These are phyloP conservation scores for Coccomyxa sp. DNA, from an alignment of 139 green algal genomes.

Conservation along the genomic window DNA sequence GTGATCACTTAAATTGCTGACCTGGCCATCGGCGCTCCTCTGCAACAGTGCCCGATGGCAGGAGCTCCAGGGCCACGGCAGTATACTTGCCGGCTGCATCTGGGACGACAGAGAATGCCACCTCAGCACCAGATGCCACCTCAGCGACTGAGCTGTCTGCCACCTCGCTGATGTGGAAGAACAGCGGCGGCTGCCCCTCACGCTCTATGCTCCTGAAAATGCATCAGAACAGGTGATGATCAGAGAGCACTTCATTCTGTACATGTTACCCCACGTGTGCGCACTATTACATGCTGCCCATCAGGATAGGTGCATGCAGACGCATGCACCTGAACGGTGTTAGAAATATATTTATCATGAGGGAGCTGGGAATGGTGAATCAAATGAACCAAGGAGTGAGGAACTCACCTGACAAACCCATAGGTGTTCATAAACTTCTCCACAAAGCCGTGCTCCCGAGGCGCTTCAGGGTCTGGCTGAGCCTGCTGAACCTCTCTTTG, in stretches of 20 bases:
- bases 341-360: too few species aligned
- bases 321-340: too few species aligned
- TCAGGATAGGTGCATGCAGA: too few species aligned
- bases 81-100: neutral
- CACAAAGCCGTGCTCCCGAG: slow-evolving; percentile 1
- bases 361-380: too few species aligned
- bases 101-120: neutral
- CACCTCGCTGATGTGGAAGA: slow-evolving; percentile 5
- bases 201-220: neutral
- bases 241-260: too few species aligned
- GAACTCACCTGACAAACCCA: neutral
- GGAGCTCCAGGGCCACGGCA: neutral
- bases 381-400: too few species aligned
- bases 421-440: neutral
- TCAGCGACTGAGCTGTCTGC: neutral
- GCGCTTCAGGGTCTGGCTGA: neutral
- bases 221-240: neutral
- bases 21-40: slow-evolving; percentile 1
- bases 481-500: too few species aligned
- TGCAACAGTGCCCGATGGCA: neutral
- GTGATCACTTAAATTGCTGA: neutral
- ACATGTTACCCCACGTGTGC: too few species aligned
- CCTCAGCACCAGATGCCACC: neutral
- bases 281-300: too few species aligned
- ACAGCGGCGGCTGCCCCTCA: neutral